Conservation (phyloP, 78 protist species). For the Creolimax fragrantissima region DNA sequence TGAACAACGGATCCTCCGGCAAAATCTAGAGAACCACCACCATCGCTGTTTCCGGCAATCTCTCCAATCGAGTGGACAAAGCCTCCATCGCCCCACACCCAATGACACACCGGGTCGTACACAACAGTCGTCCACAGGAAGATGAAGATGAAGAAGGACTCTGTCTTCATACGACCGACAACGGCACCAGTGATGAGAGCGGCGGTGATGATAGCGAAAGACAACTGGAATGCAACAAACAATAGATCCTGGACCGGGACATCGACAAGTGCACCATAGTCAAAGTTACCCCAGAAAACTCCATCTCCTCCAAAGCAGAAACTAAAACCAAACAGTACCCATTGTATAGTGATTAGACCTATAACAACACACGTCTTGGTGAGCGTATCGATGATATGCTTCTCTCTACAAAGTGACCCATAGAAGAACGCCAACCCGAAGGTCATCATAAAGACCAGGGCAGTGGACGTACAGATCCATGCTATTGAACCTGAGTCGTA, state of each 20-base stretch:
- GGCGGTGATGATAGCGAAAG: conserved; percentile 8
- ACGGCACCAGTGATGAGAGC: conserved; percentile 12
- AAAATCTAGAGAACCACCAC: conserved; percentile 8
- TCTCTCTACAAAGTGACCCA: neutral
- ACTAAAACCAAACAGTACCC: conserved; percentile 1
- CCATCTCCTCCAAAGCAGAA: neutral
- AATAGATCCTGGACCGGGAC: neutral
- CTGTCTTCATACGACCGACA: neutral
- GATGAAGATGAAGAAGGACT: neutral
- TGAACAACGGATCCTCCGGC: conserved; percentile 21
- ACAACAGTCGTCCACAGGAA: conserved; percentile 19
- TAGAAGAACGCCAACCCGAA: conserved; percentile 19
- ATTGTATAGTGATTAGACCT: neutral
- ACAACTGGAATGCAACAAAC: neutral
- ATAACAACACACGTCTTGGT: neutral
- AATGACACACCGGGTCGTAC: conserved; percentile 11
- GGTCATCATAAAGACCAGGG: conserved; percentile 23
- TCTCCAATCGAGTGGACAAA: neutral
- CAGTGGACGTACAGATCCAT: neutral
- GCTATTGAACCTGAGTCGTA: neutral
- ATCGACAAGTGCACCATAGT: neutral
- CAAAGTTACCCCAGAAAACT: neutral
- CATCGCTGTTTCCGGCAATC: neutral
- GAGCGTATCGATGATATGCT: neutral
- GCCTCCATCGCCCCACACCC: conserved; percentile 14